Base-by-base conservation (phyloP, 1,284 basidiomycete genomes). In the Agroathelia rolfsii region DNA sequence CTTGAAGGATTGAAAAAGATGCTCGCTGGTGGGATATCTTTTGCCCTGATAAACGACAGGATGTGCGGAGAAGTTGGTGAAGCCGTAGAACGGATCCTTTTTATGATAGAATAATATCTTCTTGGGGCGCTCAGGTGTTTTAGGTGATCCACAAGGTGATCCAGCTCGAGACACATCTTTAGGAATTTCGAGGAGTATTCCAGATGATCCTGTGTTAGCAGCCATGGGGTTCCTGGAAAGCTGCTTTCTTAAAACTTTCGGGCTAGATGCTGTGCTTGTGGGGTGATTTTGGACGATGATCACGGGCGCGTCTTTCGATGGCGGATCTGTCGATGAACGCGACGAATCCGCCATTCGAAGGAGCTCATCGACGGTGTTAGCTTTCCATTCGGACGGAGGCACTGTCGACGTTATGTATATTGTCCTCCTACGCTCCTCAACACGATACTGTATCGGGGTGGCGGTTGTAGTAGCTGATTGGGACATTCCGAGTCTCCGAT, bases 1-100 rank as follows among this genome's bases (percentile, higher is more conserved):
- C 50, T 79, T 78, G 56, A 77, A 64, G 2, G 76, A 72, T 41
- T 78, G 76, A 44, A 77, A 77, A 6, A 79, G 59, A 46, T 79
- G 76, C 47, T 79, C 76, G 47, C 72, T 73, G 1, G 76, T 79
- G 2, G 76, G 74, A 44, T 76, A 79, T 36, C 49, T 59, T 45
- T 70, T 73, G 16, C 66, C 68, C 14, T 69, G 61, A 47, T 71
- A 72, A 7, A 56, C 44, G 5, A 79, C 64, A 24, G 67, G 58
- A 47, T 78, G 73, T 0, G 67, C 47, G 10, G 76, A 76, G 50
- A 79, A 79, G 47, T 79, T 78, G 24, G 76, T 77, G 46, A 79
- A 78, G 6, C 75, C 74, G 38, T 77, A 76, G 47, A 74, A 60
- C 9, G 72, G 70, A 25, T 69, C 57, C n/a, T 65, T 53, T 44